Evolutionary conservation across 2,329 filamentous ascomycete genomes (phyloP).

Genomic region (Hymenoscyphus albidus): DNA sequence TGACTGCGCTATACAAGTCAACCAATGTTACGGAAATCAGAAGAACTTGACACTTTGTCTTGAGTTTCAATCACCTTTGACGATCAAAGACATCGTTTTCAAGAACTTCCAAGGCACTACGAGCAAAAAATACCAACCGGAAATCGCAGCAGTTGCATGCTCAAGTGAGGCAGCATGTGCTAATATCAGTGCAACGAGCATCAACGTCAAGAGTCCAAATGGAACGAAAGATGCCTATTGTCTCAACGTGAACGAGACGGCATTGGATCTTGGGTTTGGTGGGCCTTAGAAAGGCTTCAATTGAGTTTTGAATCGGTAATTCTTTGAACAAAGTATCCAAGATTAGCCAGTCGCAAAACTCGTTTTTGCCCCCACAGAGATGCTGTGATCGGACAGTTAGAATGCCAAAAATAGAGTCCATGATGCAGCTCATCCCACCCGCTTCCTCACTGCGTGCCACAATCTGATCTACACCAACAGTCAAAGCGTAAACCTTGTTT

Average conservation of each 20-base stretch:
- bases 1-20: conserved; percentile 61
- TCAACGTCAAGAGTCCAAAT: conserved; percentile 46
- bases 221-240: conserved; percentile 43
- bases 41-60: conserved; percentile 59
- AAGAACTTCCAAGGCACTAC: conserved; percentile 55
- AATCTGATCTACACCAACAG: neutral
- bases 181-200: conserved; percentile 46
- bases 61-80: conserved; percentile 50
- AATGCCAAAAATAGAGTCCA: conserved; percentile 9
- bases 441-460: neutral
- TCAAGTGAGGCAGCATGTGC: conserved; percentile 44
- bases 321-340: neutral
- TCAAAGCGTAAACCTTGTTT: conserved; percentile 5
- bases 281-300: conserved; percentile 29
- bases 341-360: neutral
- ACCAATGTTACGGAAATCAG: conserved; percentile 60
- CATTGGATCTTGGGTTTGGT: conserved; percentile 38
- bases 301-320: conserved; percentile 8
- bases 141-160: conserved; percentile 46
- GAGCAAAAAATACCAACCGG: conserved; percentile 40
- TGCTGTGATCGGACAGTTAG: conserved; percentile 1
- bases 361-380: neutral
- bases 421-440: conserved; percentile 3
- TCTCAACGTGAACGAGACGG: conserved; percentile 40
- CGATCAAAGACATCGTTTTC: conserved; percentile 53